Base-by-base conservation (phyloP, 306 rosid species). In the Fragaria nilgerrensis region DNA sequence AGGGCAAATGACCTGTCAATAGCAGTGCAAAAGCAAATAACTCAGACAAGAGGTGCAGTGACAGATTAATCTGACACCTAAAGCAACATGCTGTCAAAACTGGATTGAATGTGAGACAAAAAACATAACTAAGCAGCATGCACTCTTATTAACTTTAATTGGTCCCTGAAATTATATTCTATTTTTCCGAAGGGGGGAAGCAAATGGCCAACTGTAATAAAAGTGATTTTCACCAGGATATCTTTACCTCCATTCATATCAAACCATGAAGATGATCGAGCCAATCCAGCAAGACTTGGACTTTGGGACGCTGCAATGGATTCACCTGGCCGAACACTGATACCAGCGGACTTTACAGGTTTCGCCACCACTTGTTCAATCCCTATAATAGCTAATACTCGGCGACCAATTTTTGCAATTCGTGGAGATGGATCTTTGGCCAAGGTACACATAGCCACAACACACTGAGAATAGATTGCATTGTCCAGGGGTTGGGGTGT, bases 361-460 rank as follows among this genome's bases (percentile, higher is more conserved):
- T 87, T 96, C 37, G 99, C 90, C 29, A 87, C 93, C 72, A 96
- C 99, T 81, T 91, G 98, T 68, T 91, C 96, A 81, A 96, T 91
- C 75, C 99, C 99, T 82, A 96, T 89, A 72, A 89, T 96, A 83
- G 99, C 90, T 78, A 92, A 83, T 32, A 92, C 93, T 67, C 92
- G 90, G 12, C 94, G 87, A 86, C 99, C 99, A 84, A 96, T 93
- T 69, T 74, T 86, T 27, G 98, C 97, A 86, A 96, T 85, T 68
- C 96, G 96, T 20, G 96, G 94, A 77, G 98, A 96, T 77, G 99
- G 98, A 85, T 96, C 99, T 86, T 96, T 96, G 20, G 98, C 99
- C 83, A 96, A 84, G 55, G 91, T 79, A 70, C 89, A 92, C 97
- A 96, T 92, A 76, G 98, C 90, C 82, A 87, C 80, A 73, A 96